These are phyloP conservation scores for Rhodotorula mucilaginosa DNA, from an alignment of 1,284 basidiomycete genomes.

Conservation along the genomic window DNA sequence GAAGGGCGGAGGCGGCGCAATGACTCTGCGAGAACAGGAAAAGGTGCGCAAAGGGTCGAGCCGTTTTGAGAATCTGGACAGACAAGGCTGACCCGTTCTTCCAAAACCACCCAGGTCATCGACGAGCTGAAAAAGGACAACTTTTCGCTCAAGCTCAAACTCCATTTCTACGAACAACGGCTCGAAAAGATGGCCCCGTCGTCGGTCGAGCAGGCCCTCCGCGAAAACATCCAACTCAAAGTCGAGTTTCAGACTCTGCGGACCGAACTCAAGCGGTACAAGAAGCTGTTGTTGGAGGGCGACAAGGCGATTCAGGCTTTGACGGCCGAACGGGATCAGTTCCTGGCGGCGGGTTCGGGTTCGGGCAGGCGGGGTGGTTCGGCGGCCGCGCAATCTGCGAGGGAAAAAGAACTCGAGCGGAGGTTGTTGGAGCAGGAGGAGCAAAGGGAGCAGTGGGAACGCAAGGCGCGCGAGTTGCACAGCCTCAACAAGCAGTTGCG, in stretches of 20 bases:
- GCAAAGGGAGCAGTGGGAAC: conserved; percentile 27
- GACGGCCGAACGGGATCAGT: conserved; percentile 54
- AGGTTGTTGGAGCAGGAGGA: conserved; percentile 21
- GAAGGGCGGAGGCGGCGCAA: background rate
- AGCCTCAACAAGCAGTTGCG: conserved; percentile 64
- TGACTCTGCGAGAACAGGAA: conserved; percentile 89
- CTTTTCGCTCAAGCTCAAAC: conserved; percentile 88
- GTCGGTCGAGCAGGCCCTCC: conserved; percentile 82
- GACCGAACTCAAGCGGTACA: conserved; percentile 88
- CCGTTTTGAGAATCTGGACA: background rate
- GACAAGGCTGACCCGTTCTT: background rate
- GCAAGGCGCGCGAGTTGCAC: conserved; percentile 56
- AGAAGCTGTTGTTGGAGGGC: conserved; percentile 79
- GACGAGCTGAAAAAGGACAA: conserved; percentile 92
- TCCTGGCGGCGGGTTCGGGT: conserved; percentile 22
- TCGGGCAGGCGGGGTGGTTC: background rate
- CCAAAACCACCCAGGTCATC: conserved; percentile 63
- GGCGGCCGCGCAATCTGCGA: background rate
- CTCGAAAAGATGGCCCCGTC: conserved; percentile 79
- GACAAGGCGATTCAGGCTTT: conserved; percentile 75
- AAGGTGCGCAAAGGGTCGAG: conserved; percentile 61
- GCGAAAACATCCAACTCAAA: conserved; percentile 91
- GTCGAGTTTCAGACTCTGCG: conserved; percentile 85
- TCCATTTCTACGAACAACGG: conserved; percentile 88
- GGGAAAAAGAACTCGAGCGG: conserved; percentile 22